Conservation (phyloP, 2,329 filamentous ascomycete genomes). For the Pseudocercospora fijiensis region DNA sequence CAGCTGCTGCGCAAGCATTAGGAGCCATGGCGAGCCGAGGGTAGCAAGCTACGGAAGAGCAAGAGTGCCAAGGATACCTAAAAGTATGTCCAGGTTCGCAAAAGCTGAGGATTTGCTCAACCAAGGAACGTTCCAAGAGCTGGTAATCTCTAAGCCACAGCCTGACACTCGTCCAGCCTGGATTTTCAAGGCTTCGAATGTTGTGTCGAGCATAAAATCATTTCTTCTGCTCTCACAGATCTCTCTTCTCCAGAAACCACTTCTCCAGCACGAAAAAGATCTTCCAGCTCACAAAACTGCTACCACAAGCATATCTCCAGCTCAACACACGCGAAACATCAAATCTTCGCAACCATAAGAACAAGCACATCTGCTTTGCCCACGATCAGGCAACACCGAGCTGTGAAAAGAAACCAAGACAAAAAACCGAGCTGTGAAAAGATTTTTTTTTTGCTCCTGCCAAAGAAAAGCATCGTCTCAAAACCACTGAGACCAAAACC, state of each 20-base stretch:
- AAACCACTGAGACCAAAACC: too few species aligned
- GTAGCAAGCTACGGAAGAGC: background rate
- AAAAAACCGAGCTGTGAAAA: background rate
- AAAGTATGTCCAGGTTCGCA: background rate
- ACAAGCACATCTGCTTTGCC: background rate
- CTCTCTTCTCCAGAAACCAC: background rate
- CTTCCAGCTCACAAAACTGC: background rate
- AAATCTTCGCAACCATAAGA: background rate
- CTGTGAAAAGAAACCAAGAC: too few species aligned
- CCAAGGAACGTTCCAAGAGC: background rate
- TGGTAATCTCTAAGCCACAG: background rate
- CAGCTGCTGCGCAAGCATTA: background rate
- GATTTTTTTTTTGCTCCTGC: background rate
- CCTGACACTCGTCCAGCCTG: background rate
- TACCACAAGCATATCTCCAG: background rate
- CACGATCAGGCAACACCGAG: background rate
- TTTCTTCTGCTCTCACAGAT: background rate
- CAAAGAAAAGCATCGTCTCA: too few species aligned
- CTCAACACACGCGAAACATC: background rate
- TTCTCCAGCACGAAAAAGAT: background rate
- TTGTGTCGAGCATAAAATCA: background rate
- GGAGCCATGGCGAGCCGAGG: background rate
- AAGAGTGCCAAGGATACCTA: background rate
- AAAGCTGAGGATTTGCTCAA: background rate
- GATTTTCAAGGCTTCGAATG: background rate